Base-by-base conservation (phyloP, 768 basidiomycete species). In the Kockovaella imperatae region DNA sequence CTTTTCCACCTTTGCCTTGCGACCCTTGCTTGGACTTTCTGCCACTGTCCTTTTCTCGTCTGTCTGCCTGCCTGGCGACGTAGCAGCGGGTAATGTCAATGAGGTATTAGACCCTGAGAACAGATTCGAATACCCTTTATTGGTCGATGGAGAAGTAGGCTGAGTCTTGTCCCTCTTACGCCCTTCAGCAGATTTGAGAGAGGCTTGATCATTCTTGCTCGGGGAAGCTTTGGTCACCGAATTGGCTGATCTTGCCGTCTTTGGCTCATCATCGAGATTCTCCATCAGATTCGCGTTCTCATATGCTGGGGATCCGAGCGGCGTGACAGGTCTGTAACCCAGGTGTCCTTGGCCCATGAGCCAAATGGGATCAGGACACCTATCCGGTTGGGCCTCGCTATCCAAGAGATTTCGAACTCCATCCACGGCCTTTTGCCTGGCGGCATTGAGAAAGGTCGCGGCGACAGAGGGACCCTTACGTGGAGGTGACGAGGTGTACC, bases 381-480 rank as follows among this genome's bases (percentile, higher is more conserved):
- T 82, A 68, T 95, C 89, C 1, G 86, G 87, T 3, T 78, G 79
- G 15, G 88, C 80, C 70, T 96, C 91, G 57, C 80, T 80, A 73
- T 96, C 91, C 52, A 93, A 77, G n/a, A 96, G 75, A 72, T 89
- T 87, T 36, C 88, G 77, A 76, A 89, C 80, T 5, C 67, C 67
- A 35, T 67, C 68, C 1, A 62, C 68, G 3, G 66, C 66, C 34
- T 55, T 51, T 53, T 68, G 66, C 28, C 60, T 52, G 18, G 68
- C 68, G 7, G 68, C 64, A 40, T 62, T 56, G 25, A 68, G 55
- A 35, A 68, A 66, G 41, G 36, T 54, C 7, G 67, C 63, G 8
- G 64, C 67, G 13, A 57, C 58, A 8, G 60, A 60, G 21, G 57
- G 52, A n/a, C 43, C 40, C 48, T 62, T 65, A 3, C 67, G 56